These are phyloP conservation scores for Mortierella alpina DNA, from an alignment of 192 early-diverging fungal genomes.

Conservation along the genomic window DNA sequence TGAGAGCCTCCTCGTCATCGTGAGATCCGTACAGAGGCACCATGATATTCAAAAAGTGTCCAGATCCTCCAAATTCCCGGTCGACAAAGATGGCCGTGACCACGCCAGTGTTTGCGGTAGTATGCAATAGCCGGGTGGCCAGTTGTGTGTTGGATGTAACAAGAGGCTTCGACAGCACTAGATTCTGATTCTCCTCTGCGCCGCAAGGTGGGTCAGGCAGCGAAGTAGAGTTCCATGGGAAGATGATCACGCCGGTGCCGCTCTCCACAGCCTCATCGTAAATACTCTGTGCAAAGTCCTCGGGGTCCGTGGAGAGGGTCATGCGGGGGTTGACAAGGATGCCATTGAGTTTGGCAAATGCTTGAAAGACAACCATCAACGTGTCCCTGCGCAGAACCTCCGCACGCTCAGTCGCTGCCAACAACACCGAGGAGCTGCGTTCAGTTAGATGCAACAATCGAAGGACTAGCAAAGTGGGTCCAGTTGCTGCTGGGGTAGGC, in stretches of 20 bases:
- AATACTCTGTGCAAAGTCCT: constrained; percentile 79
- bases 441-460: constrained; percentile 85
- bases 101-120: constrained; percentile 20
- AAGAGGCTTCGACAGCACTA: constrained; percentile 20
- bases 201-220: constrained; percentile 30
- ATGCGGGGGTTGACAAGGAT: constrained; percentile 73
- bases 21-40: constrained; percentile 45
- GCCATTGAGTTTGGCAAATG: constrained; percentile 81
- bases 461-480: constrained; percentile 65
- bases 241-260: constrained; percentile 73
- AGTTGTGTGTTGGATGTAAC: constrained; percentile 40
- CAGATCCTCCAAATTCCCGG: constrained; percentile 45
- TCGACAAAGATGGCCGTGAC: constrained; percentile 39
- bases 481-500: constrained; percentile 2
- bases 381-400: constrained; percentile 76
- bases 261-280: constrained; percentile 64
- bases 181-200: constrained; percentile 7
- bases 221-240: constrained; percentile 69
- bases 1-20: constrained; percentile 37
- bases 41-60: constrained; percentile 39
- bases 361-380: constrained; percentile 83
- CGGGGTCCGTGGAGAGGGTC: constrained; percentile 62
- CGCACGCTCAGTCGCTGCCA: constrained; percentile 70
- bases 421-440: constrained; percentile 84
- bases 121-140: constrained; percentile 21